A percentile compares a stretch with the other conserved stretches of the same genome.
Evolutionary conservation across 2,329 filamentous ascomycete species (phyloP).

Genomic region (Botrytis tulipae): DNA sequence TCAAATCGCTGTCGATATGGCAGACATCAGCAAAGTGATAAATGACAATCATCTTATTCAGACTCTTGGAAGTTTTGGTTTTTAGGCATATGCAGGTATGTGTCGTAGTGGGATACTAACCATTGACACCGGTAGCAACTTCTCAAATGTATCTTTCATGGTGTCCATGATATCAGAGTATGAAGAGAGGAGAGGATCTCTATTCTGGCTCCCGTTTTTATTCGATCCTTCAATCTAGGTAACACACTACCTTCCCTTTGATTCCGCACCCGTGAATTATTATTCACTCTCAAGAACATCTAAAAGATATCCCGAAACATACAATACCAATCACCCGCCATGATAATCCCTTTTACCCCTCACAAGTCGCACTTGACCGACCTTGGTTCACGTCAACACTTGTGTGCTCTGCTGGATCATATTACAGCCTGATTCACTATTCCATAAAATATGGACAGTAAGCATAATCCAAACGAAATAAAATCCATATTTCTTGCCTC

Average conservation of each 20-base stretch:
- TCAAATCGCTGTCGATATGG: not conserved
- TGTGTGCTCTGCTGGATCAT: not conserved
- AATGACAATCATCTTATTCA: not conserved
- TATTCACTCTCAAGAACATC: not conserved
- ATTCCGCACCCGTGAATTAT: not conserved
- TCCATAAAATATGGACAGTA: not conserved
- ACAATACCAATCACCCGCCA: not conserved
- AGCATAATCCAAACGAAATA: too few relatives aligned
- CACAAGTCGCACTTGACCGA: not conserved
- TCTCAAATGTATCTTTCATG: too few relatives aligned
- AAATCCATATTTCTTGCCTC: too few relatives aligned
- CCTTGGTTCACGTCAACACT: not conserved
- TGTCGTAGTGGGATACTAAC: fast-evolving
- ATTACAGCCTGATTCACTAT: fast-evolving
- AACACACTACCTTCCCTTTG: not conserved
- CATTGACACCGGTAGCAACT: not conserved
- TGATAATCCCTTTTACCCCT: not conserved
- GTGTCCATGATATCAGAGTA: not conserved
- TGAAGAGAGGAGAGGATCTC: not conserved
- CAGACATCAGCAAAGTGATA: not conserved
- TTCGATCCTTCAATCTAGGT: not conserved
- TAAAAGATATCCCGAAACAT: not conserved
- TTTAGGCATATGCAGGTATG: not conserved
- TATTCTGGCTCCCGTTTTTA: not conserved
- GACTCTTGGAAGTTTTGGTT: not conserved